A percentile compares a stretch with the other conserved stretches of the same genome.
These are phyloP conservation scores for Mitragyna speciosa DNA, from an alignment of 257 asterid genomes.

Conservation along the genomic window DNA sequence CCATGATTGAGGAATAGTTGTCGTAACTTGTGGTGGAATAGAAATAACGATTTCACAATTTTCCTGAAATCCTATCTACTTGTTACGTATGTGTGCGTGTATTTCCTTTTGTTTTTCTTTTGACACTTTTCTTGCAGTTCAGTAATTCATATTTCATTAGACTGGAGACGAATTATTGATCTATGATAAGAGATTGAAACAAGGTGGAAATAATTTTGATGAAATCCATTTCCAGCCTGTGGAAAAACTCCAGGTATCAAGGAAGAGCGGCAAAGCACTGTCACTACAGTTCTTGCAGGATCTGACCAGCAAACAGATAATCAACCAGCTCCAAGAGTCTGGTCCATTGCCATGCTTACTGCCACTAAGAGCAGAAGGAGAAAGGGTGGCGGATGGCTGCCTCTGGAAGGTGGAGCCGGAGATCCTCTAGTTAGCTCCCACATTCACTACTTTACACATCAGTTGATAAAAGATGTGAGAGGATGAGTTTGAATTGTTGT, in stretches of 20 bases:
- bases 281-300: conserved; percentile 33
- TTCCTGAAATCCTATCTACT: neutral
- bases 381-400: conserved; percentile 47
- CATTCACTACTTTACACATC: no score
- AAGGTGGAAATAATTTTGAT: conserved; percentile 46
- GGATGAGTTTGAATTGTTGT: neutral
- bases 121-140: neutral
- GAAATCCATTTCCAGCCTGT: conserved; percentile 42
- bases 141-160: conserved; percentile 33
- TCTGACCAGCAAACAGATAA: conserved; percentile 37
- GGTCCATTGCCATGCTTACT: conserved; percentile 52
- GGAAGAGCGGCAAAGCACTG: conserved; percentile 26
- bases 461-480: neutral
- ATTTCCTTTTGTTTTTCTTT: neutral
- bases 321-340: conserved; percentile 48
- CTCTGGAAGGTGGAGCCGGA: conserved; percentile 37
- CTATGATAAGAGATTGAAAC: conserved; percentile 48
- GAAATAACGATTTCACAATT: neutral
- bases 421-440: conserved; percentile 18
- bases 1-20: neutral
- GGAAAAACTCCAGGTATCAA: conserved; percentile 32
- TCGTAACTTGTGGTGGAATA: neutral
- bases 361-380: conserved; percentile 53
- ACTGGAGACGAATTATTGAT: conserved; percentile 56
- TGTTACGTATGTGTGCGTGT: no score